Evolutionary conservation across 1,284 basidiomycete genomes (phyloP).

Genomic region (Dichomitus squalens): DNA sequence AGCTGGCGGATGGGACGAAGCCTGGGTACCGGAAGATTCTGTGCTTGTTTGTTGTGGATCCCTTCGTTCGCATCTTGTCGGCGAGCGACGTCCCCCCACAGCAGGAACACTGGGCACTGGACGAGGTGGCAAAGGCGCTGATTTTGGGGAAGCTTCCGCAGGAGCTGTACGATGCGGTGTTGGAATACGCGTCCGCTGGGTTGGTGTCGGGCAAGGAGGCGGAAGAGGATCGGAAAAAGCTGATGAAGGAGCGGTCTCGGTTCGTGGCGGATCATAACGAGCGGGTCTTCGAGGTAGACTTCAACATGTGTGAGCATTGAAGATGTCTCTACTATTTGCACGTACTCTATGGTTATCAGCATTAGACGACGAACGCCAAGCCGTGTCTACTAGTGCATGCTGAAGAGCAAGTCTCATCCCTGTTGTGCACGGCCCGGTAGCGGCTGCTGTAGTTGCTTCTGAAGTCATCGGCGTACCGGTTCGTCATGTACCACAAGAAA

Average conservation of each 20-base stretch:
- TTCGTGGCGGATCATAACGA: slow-evolving; percentile 3
- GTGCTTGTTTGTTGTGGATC: slow-evolving; percentile 32
- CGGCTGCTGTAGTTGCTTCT: too few relatives aligned
- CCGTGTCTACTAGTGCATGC: too few relatives aligned
- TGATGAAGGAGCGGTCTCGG: slow-evolving; percentile 15
- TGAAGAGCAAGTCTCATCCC: too few relatives aligned
- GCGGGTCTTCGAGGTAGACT: slow-evolving; percentile 7
- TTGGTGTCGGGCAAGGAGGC: slow-evolving; percentile 4
- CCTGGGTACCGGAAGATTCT: slow-evolving; percentile 31
- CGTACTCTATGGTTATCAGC: too few relatives aligned
- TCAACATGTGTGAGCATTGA: slow-evolving; percentile 16
- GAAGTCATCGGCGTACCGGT: too few relatives aligned
- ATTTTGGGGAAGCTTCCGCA: background rate
- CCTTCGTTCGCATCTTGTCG: slow-evolving; percentile 1
- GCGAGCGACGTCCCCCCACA: background rate
- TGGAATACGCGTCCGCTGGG: background rate
- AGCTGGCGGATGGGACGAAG: slow-evolving; percentile 25
- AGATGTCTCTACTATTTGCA: too few relatives aligned
- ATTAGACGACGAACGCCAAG: too few relatives aligned
- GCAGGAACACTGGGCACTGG: background rate
- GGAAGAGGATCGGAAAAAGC: slow-evolving; percentile 2
- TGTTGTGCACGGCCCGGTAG: too few relatives aligned
- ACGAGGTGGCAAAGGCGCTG: background rate
- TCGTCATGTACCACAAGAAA: too few relatives aligned
- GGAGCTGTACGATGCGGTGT: slow-evolving; percentile 4